Conservation (phyloP, 257 asterid species). For the Phtheirospermum japonicum region DNA sequence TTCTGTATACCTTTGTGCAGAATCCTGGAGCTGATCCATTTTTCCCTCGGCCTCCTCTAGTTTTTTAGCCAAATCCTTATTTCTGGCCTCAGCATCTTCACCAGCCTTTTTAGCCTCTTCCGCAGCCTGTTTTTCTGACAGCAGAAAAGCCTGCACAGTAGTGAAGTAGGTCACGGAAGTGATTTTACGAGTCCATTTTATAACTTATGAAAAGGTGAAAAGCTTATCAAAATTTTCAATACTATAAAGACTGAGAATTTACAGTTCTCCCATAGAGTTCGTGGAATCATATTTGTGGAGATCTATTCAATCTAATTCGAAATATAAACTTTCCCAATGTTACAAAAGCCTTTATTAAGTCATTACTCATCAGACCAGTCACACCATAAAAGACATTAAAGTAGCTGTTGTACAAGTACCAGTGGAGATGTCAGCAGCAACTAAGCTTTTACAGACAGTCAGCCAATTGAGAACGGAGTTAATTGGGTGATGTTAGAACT, state of each 20-base stretch:
- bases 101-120: slow-evolving; percentile 64
- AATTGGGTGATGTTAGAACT: slow-evolving; percentile 16
- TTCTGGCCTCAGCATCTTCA: slow-evolving; percentile 61
- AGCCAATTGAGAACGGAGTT: slow-evolving; percentile 10
- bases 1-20: slow-evolving; percentile 59
- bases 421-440: slow-evolving; percentile 17
- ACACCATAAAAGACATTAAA: slow-evolving; percentile 9
- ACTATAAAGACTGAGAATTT: slow-evolving; percentile 2
- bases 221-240: slow-evolving; percentile 14
- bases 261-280: background rate
- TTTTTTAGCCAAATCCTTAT: slow-evolving; percentile 54
- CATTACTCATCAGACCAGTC: slow-evolving; percentile 7
- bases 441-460: slow-evolving; percentile 16
- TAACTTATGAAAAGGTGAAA: slow-evolving; percentile 1
- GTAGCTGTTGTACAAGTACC: background rate
- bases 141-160: slow-evolving; percentile 61
- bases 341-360: background rate
- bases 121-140: slow-evolving; percentile 63
- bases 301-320: slow-evolving; percentile 1
- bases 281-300: background rate
- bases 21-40: slow-evolving; percentile 79
- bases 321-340: background rate
- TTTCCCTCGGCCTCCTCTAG: slow-evolving; percentile 72
- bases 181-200: slow-evolving; percentile 17
- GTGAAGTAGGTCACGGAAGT: slow-evolving; percentile 22